Evolutionary conservation across 495 filamentous ascomycete species (phyloP).

Genomic region (Pseudoneurospora amorphoporcata): DNA sequence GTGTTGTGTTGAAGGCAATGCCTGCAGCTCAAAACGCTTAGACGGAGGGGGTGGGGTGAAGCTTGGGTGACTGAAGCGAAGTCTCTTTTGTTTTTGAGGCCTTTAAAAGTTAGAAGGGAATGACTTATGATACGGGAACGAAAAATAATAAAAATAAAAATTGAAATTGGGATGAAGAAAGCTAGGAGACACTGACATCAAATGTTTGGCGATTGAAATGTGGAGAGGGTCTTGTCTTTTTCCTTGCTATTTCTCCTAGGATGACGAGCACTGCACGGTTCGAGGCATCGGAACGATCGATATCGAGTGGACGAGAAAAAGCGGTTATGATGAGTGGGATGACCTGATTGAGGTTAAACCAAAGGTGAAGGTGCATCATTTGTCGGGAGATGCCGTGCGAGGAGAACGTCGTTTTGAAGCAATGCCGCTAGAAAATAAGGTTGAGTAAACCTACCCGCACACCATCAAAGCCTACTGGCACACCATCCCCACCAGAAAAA

Average conservation of each 20-base stretch:
- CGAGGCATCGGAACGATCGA: background rate
- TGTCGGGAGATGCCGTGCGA: background rate
- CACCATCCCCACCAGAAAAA: too few relatives aligned
- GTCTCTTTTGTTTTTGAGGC: background rate
- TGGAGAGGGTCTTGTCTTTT: too few relatives aligned
- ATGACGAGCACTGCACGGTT: background rate
- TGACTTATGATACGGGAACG: too few relatives aligned
- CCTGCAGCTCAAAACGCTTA: background rate
- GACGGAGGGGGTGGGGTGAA: background rate
- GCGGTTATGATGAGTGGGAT: background rate
- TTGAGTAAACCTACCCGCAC: too few relatives aligned
- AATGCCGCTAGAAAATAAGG: too few relatives aligned
- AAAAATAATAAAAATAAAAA: too few relatives aligned
- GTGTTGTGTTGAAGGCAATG: background rate
- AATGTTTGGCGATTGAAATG: too few relatives aligned
- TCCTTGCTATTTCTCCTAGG: background rate
- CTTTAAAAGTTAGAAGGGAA: too few relatives aligned
- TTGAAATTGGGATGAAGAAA: too few relatives aligned
- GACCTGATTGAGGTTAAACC: background rate
- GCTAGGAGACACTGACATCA: too few relatives aligned
- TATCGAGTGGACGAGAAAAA: background rate
- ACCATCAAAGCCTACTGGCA: too few relatives aligned
- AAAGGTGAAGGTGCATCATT: background rate
- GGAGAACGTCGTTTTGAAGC: background rate
- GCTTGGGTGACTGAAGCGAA: background rate